Base-by-base conservation (phyloP, 1,284 basidiomycete genomes). In the Jaminaea rosea region DNA sequence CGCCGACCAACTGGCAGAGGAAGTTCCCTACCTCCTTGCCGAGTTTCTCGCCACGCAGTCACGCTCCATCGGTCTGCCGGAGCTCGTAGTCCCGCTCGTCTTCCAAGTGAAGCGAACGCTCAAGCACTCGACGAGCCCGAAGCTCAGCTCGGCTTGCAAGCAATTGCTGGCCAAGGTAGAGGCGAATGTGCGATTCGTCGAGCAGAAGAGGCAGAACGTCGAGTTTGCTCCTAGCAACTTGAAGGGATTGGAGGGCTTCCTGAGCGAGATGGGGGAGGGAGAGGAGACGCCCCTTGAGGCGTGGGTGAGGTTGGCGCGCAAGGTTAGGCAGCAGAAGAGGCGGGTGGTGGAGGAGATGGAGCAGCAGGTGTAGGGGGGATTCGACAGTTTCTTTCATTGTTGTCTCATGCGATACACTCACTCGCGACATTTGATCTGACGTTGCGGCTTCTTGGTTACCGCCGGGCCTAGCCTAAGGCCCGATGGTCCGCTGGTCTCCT, bases 21-120 rank as follows among this genome's bases (percentile, higher is more conserved):
- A 97, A 75, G 78, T 84, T 17, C 75, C 80, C 4, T 90, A 82
- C 75, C 76, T 90, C 17, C 79, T 96, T 37, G 83, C 84, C 9
- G 93, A 75, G 90, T 55, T 87, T 78, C 68, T 77, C 72, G 77
- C 58, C 0, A 87, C 86, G 73, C 84, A 72, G 26, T 59, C 67
- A 11, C 44, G 59, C 24, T 61, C 57, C 42, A 67, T 97, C 52
- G 88, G 88, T 0, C 96, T 96, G 78, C 93, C 93, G 1, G 94
- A 99, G 76, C 79, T 94, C 48, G 80, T 84, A 11, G 81, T 97
- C n/a, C 90, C 93, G 1, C 78, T 92, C 32, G 77, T 84, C n/a
- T 80, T 86, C 26, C 65, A 69, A 58, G 52, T 72, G 28, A 62
- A 62, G 50, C 54, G 71, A 36, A 24, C 55, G 19, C 59, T 72